Base-by-base conservation (phyloP, 1,139 yeast species). In the Taiozyma sp. region DNA sequence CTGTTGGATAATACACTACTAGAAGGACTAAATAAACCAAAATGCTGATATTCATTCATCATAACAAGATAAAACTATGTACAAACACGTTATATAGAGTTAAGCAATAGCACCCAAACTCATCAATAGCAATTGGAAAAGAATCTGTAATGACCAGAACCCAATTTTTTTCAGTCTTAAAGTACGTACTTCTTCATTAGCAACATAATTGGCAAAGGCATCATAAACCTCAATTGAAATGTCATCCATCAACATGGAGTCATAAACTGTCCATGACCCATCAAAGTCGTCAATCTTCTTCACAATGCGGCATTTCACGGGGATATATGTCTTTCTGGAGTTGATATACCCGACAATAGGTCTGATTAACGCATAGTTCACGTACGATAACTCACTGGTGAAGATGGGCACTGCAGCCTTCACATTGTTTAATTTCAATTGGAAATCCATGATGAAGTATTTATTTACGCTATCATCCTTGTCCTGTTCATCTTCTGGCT, bases 281-380 rank as follows among this genome's bases (percentile, higher is more conserved):
- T 88, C 90, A 64, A 93, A 93, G 63, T 93, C 98, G 39, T 74
- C 73, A 30, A 89, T 70, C 48, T 81, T 78, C 65, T 93, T 93
- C 45, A 86, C 85, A n/a, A 93, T 81, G 6, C 91, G 79, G 63
- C 96, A 89, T 56, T 83, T 77, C 54, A 93, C 83, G 47, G 96
- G 97, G 56, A 93, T 91, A 60, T 85, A 87, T 0, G 98, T 89
- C 62, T 88, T 86, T 55, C 87, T 80, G 37, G 95, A 85, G 67
- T 93, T 93, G 64, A 93, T 91, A 68, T 91, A 93, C 0, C 95
- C 98, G 30, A 93, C 97, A 64, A 93, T 91, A 0, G 99, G 99
- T 56, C 97, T 74, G 50, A 93, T 86, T 49, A 93, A 74, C 0
- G 99, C 98, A 65, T 86, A 88, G 68, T 93, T 93, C 59, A 90